Evolutionary conservation across 2,329 filamentous ascomycete species (phyloP).

Genomic region (Sporothrix schenckii): DNA sequence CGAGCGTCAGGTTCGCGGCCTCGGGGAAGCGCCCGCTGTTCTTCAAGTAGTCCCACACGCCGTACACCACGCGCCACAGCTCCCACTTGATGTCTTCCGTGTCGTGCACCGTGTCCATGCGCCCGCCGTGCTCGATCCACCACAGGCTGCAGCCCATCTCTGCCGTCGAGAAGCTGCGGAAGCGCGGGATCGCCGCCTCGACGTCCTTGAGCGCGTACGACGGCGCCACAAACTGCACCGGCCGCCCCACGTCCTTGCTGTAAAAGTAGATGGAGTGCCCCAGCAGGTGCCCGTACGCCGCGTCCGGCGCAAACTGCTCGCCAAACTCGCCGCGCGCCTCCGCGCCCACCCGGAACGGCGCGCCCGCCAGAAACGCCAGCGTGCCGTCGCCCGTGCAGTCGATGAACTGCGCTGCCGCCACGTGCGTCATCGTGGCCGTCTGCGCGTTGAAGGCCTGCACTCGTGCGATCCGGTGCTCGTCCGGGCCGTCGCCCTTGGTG

Average conservation of each 20-base stretch:
- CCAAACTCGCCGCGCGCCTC: conserved; percentile 38
- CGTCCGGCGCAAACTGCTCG: conserved; percentile 38
- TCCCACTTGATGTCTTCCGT: conserved; percentile 41
- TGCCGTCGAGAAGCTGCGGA: conserved; percentile 38
- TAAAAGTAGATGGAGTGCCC: conserved; percentile 41
- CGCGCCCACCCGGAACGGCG: conserved; percentile 38
- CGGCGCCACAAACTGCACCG: conserved; percentile 37
- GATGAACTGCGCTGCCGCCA: conserved; percentile 41
- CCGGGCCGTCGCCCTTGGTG: conserved; percentile 31
- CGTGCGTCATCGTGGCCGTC: conserved; percentile 36
- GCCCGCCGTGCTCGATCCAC: conserved; percentile 40
- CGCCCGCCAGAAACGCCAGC: conserved; percentile 38
- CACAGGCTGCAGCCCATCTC: conserved; percentile 40
- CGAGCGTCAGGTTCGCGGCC: conserved; percentile 38
- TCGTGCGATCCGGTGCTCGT: conserved; percentile 34
- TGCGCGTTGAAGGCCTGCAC: conserved; percentile 39
- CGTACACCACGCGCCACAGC: conserved; percentile 39
- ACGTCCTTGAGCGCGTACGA: conserved; percentile 39
- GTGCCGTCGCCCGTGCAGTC: conserved; percentile 39
- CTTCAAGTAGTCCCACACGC: conserved; percentile 40
- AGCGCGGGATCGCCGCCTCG: conserved; percentile 38
- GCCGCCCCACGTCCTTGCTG: conserved; percentile 37
- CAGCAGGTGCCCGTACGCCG: conserved; percentile 39
- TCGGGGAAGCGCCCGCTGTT: conserved; percentile 39
- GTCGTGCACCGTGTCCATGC: conserved; percentile 39